Conservation (phyloP, 257 asterid species). For the Solanum pinnatisectum region DNA sequence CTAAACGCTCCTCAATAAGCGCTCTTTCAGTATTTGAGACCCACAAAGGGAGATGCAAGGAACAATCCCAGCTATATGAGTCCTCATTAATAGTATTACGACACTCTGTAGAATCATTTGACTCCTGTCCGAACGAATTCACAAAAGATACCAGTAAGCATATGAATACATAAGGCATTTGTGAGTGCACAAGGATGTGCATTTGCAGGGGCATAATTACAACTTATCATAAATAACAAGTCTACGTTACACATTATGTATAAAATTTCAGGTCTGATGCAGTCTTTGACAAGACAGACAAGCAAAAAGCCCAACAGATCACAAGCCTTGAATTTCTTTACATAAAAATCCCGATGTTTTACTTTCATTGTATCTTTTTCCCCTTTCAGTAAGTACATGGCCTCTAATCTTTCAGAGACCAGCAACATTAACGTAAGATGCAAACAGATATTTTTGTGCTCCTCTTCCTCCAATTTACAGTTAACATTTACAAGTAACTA, state of each 20-base stretch:
- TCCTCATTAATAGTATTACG: constrained; percentile 5
- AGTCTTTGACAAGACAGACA: neutral
- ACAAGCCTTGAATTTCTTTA: neutral
- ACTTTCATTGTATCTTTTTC: neutral
- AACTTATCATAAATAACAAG: neutral
- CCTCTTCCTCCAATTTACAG: neutral
- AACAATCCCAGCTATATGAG: constrained; percentile 61
- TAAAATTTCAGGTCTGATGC: neutral
- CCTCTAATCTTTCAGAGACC: neutral
- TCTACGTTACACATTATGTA: neutral
- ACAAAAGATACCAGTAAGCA: neutral
- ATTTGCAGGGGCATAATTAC: neutral
- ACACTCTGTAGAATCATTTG: constrained; percentile 20
- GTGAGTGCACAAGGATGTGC: neutral
- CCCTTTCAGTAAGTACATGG: neutral
- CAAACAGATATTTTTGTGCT: neutral
- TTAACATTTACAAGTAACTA: neutral
- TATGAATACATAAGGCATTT: neutral
- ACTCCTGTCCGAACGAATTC: constrained; percentile 27
- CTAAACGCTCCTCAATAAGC: constrained; percentile 54
- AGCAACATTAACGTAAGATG: neutral
- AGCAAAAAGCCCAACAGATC: neutral
- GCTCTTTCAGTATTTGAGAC: constrained; percentile 71
- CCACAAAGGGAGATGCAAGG: constrained; percentile 95
- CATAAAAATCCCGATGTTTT: neutral